Percentiles rank a stretch among this genome's conserved stretches.
These are phyloP conservation scores for Umbilicus rupestris DNA, from an alignment of 164 flowering plant species.

Conservation along the genomic window DNA sequence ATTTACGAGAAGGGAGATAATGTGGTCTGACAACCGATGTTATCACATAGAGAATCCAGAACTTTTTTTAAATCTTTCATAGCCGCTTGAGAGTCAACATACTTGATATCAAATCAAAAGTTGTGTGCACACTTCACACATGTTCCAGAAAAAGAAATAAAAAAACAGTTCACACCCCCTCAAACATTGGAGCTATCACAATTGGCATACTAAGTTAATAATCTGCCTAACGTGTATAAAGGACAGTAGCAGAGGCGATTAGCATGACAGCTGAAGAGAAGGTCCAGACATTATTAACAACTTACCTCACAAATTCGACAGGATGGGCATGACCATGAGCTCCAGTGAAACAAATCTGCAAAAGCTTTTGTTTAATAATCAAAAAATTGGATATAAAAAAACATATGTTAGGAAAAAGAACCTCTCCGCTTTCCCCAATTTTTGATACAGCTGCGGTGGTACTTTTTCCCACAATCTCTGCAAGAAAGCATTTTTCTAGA, in stretches of 20 bases:
- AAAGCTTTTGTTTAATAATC: constrained; percentile 2
- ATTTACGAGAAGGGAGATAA: too few species aligned
- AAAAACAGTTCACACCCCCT: too few species aligned
- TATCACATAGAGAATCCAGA: too few species aligned
- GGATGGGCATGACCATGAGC: constrained; percentile 91
- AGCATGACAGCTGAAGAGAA: background rate
- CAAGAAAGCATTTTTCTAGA: constrained; percentile 87
- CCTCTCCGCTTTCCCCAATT: constrained; percentile 88
- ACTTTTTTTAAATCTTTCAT: too few species aligned
- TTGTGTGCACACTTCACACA: too few species aligned
- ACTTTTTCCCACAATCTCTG: constrained; percentile 80
- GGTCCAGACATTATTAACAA: background rate
- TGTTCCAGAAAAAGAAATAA: too few species aligned
- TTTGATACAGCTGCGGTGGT: constrained; percentile 82
- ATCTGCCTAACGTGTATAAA: background rate
- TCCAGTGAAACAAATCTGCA: constrained; percentile 95
- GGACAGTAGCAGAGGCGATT: background rate
- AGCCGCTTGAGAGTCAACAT: too few species aligned
- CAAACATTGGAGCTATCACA: too few species aligned
- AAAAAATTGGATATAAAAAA: background rate
- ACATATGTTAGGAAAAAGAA: constrained; percentile 12
- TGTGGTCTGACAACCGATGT: too few species aligned
- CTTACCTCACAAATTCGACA: constrained; percentile 92
- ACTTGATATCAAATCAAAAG: too few species aligned
- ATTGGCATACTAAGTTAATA: too few species aligned